Base-by-base conservation (phyloP, 2,329 filamentous ascomycete species). In the Hypoxylon sp. region DNA sequence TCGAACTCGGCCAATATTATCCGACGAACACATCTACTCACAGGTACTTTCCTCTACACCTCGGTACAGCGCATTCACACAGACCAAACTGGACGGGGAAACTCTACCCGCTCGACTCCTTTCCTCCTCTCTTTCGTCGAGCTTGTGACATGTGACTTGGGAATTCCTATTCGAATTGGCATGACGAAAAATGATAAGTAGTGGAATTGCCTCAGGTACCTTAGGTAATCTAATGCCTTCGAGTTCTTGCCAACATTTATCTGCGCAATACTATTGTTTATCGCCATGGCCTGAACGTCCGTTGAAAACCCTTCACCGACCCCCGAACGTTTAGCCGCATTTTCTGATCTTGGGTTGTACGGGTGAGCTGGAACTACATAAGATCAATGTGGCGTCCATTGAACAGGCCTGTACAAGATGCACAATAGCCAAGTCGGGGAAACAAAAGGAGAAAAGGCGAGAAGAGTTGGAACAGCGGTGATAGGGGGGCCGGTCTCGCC, bases 1-100 rank as follows among this genome's bases (percentile, higher is more conserved):
- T 37, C 47, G 3, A 31, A 13, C 8, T 68, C 53, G 52, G 62
- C 62, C 66, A 62, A 62, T 68, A 13, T 42, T 17, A 65, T 52
- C 66, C 56, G 57, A 58, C 11, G 1, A 31, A 13, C 13, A 11
- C 37, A 10, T 13, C 15, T 32, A 62, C 47, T 48, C 17, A 15
- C 21, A 7, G 31, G 35, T 60, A 65, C 56, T 17, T 58, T 24
- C 13, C 27, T 27, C 24, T 59, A 59, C 57, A 39, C 44, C 59
- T 62, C 59, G 59, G 59, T 59, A 59, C 44, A 42, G 39, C 31
- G 17, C 31, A 51, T 42, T 21, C 24, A 2, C 24, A 24, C 4
- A n/a, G n/a, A n/a, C 32, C 46, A 15, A 35, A 29, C 10, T 21
- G 8, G 13, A 47, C 15, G 47, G 37, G 61, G 32, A 51, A 52